A percentile compares a stretch with the other conserved stretches of the same genome.
Evolutionary conservation across 495 filamentous ascomycete genomes (phyloP).

Genomic region (Hypoxylon subgilvum): DNA sequence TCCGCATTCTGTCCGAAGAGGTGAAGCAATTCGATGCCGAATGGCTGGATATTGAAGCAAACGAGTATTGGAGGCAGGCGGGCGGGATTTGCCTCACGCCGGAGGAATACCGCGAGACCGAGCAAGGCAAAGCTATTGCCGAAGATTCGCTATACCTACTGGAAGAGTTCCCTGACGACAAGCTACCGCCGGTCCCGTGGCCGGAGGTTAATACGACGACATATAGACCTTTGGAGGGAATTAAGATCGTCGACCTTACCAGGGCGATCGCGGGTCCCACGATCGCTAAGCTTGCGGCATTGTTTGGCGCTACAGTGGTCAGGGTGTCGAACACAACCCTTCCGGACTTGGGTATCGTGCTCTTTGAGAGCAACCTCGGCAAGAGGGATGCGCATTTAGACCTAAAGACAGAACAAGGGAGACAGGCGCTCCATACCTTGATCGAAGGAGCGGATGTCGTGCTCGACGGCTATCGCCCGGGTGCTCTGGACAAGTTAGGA

Average conservation of each 20-base stretch:
- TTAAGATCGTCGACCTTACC: conserved; percentile 67
- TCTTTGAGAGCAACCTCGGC: conserved; percentile 62
- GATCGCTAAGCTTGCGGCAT: conserved; percentile 59
- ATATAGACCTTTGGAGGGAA: conserved; percentile 57
- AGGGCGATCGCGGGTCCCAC: conserved; percentile 66
- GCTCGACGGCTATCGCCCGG: conserved; percentile 62
- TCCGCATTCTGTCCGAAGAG: conserved; percentile 35
- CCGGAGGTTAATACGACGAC: conserved; percentile 45
- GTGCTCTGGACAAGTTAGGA: conserved; percentile 58
- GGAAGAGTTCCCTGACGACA: conserved; percentile 38
- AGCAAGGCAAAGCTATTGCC: conserved; percentile 59
- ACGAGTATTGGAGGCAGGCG: conserved; percentile 58
- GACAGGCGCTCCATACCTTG: conserved; percentile 49
- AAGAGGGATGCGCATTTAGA: conserved; percentile 63
- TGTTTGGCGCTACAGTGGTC: conserved; percentile 67
- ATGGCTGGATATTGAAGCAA: conserved; percentile 53
- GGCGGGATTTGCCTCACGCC: conserved; percentile 56
- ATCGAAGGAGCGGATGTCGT: conserved; percentile 63
- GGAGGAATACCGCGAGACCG: conserved; percentile 53
- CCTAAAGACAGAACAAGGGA: conserved; percentile 52
- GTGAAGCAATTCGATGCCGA: conserved; percentile 43
- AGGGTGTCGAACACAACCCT: conserved; percentile 62
- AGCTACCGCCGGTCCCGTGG: conserved; percentile 45
- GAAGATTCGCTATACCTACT: conserved; percentile 58
- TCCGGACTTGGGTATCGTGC: conserved; percentile 53